Base-by-base conservation (phyloP, 129 eudicot species). In the Calendula officinalis region DNA sequence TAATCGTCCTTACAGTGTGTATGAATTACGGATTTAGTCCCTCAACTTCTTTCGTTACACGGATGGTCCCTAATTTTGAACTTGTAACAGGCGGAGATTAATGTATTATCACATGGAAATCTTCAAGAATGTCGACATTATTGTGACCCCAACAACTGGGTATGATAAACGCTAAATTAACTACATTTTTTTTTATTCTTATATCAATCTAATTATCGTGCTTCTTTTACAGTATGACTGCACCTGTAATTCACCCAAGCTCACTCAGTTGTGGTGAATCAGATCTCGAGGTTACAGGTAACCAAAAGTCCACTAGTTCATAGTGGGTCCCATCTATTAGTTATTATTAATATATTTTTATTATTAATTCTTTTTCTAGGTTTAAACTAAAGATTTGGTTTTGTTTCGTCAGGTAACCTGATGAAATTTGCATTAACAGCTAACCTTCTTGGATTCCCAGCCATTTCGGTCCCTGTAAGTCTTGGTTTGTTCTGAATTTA, bases 101-200 rank as follows among this genome's bases (percentile, higher is more conserved):
- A 86, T 86, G 95, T 62, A 86, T 72, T 81, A 80, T 76, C 80
- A 74, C 72, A 77, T 78, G 87, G 90, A 86, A 79, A 61, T 78
- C 11, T 78, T 86, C 42, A 83, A 86, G 77, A 73, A 46, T 2
- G 51, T 46, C 2, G 51, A 46, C 15, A 14, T 46, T n/a, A 46
- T 46, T 8, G 51, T 46, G 51, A 46, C 51, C 51, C 51, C 51
- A n/a, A 46, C 51, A 46, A 8, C 0, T 0, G 16, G 51, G 51
- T 46, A 46, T 22, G 30, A 22, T 22, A 22, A 22, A 22, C 30
- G 1, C 30, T 22, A 22, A 22, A 22, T 1, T 6, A 45, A 4
- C 5, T 45, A 9, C 7, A 3, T 44, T 44, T 3, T 44, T 3
- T 44, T 0, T 44, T 0, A 10, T 44, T 44, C 2, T 8, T 44